Conservation (phyloP, 139 green algal species). For the Asterochloris erici region DNA sequence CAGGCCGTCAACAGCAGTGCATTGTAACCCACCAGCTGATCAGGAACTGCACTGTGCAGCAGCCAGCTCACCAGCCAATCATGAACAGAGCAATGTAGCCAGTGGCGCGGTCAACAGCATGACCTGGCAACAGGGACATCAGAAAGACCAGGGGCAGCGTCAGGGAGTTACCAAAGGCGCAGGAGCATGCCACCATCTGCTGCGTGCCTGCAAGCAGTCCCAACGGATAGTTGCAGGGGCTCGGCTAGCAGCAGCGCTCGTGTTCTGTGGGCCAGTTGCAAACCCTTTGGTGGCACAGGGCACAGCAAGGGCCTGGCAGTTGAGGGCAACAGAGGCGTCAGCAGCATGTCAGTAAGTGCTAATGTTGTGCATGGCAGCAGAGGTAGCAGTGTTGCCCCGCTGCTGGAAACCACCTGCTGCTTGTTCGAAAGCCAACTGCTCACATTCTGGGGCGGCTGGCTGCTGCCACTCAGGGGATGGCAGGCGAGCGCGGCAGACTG, state of each 20-base stretch:
- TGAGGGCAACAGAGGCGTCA: no score
- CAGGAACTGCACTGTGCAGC: constrained; percentile 36
- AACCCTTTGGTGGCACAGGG: not conserved
- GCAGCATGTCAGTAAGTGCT: no score
- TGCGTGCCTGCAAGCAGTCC: constrained; percentile 18
- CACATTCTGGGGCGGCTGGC: not conserved
- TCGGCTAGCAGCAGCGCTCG: not conserved
- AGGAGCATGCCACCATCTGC: constrained; percentile 38
- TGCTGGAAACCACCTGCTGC: no score
- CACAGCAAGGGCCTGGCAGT: no score
- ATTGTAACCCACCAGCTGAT: no score
- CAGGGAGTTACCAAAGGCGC: constrained; percentile 70
- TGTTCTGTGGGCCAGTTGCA: not conserved
- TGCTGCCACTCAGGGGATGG: not conserved
- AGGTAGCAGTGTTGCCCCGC: no score
- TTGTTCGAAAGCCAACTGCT: not conserved
- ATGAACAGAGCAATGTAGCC: constrained; percentile 43
- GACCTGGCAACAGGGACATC: constrained; percentile 36
- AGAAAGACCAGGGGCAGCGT: constrained; percentile 64
- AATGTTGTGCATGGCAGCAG: no score
- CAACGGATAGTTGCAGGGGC: not conserved
- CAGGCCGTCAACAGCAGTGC: no score
- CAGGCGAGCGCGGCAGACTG: no score
- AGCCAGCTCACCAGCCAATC: constrained; percentile 50
- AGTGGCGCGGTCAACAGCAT: constrained; percentile 29